Evolutionary conservation across 371 early-diverging fungal genomes (phyloP), one percentile per base, ranked within the genome.

Genomic region (Furculomyces boomerangus): DNA sequence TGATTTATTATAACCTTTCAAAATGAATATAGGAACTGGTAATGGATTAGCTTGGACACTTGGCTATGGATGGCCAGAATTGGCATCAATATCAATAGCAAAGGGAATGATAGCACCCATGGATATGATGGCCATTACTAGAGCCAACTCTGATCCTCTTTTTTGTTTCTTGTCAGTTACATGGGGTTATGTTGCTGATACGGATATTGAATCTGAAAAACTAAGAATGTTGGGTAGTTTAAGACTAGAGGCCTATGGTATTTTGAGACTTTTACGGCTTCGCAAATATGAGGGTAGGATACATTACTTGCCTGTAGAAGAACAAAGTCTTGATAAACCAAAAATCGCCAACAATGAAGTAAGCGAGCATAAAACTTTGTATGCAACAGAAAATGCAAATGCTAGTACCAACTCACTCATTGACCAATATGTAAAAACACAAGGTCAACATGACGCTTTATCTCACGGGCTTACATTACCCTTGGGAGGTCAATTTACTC

Each of bases 171-270:
- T 70, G 49, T 65, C 67, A 25, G 50, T 77, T 54, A 68, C 69
- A 25, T 80, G 74, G 75, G 73, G 74, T 0, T 57, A 75, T 30
- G 56, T 78, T 27, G 81, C 77, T n/a, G 81, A 80, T 48, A 56
- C 74, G 18, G 81, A 80, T 50, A 75, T 80, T 40, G 79, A 80
- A 62, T 73, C 75, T 5, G 81, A 80, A 54, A 54, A 55, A 27
- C 68, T 69, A 51, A 68, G 79, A 7, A 74, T 67, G 70, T 57
- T 76, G 2, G 81, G 79, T 5, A 44, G 60, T 1, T 66, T 67
- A 29, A 69, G 77, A 35, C 57, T 71, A 22, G 67, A 70, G 20
- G 50, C 79, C 16, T 73, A 68, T 30, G 79, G 72, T 30, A 52
- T 74, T 16, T 57, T 74, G 16, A 71, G 81, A 14, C 52, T 78